Evolutionary conservation across 768 basidiomycete species (phyloP), one percentile per base, ranked within the genome.

Genomic region (Epithele typhae): DNA sequence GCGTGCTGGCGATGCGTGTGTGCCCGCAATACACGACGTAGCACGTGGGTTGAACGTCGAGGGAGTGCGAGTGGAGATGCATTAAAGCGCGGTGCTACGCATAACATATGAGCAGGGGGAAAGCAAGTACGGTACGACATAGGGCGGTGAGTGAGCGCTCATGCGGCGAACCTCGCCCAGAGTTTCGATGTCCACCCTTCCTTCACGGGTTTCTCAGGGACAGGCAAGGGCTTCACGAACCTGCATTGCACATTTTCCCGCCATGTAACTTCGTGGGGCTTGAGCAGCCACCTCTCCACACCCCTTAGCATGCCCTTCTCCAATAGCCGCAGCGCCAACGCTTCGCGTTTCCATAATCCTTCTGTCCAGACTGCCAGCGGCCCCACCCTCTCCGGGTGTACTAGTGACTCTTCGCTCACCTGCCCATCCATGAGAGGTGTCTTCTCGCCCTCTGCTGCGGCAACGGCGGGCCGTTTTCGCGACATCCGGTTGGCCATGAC

Each of bases 401-500:
- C 27, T 14, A 30, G 7, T 7, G 8, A 7, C 27, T 14, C 27
- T 30, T 30, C 48, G 36, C 43, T 34, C 43, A 40, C 50, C 48
- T 48, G 39, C 38, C 24, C 40, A 36, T 30, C 30, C 22, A 34
- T 27, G 27, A 30, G 27, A 21, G 22, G 4, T 25, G 22, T 4
- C 24, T 46, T 51, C 42, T 58, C 61, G 45, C 25, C 11, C 11
- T 10, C 17, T 47, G 62, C 14, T 30, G 27, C 7, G 27, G 14
- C 48, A 44, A 30, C 48, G 8, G 34, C 30, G 14, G 37, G 24
- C 5, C 24, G 41, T 22, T 55, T 47, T 18, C 56, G 61, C 3
- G 54, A 64, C 71, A 93, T 82, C 27, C 91, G 81, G 56, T 88
- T 85, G 8, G 91, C 85, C 64, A 97, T 72, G 43, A 97, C 77